Conservation (phyloP, 2,329 filamentous ascomycete genomes). For the Diaporthe destruens region DNA sequence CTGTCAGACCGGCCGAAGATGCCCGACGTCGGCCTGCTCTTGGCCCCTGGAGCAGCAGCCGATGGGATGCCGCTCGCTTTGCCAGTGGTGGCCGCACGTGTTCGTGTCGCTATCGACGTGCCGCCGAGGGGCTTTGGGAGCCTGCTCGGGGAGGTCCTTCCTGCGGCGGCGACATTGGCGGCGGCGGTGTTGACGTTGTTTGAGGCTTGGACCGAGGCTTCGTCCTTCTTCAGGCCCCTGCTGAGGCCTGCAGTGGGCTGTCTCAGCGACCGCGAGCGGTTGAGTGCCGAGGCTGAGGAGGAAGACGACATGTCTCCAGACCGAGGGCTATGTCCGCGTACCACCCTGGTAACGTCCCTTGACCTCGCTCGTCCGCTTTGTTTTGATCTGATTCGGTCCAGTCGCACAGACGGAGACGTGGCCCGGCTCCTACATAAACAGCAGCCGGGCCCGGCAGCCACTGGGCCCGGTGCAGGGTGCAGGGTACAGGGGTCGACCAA, state of each 20-base stretch:
- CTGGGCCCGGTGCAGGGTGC: background rate
- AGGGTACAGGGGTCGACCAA: conserved; percentile 23
- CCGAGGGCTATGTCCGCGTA: background rate
- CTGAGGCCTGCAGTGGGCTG: conserved; percentile 38
- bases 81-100: conserved; percentile 27
- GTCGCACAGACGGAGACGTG: conserved; percentile 16
- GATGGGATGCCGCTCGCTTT: conserved; percentile 8
- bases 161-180: conserved; percentile 6
- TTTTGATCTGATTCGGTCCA: conserved; percentile 27
- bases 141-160: conserved; percentile 61
- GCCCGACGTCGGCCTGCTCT: conserved; percentile 44
- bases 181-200: conserved; percentile 26
- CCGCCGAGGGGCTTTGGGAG: conserved; percentile 61
- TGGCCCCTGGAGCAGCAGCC: conserved; percentile 17
- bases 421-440: conserved; percentile 2
- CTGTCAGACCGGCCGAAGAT: conserved; percentile 43
- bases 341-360: conserved; percentile 22
- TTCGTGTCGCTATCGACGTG: conserved; percentile 47
- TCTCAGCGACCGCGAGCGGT: conserved; percentile 39
- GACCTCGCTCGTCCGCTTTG: conserved; percentile 4
- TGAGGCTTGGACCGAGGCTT: conserved; percentile 12
- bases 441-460: background rate
- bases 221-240: conserved; percentile 34
- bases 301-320: conserved; percentile 37
- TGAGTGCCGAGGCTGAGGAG: conserved; percentile 33